Evolutionary conservation across 1,139 yeast species (phyloP), one percentile per base, ranked within the genome.

Genomic region (Starmera stellimalicola): DNA sequence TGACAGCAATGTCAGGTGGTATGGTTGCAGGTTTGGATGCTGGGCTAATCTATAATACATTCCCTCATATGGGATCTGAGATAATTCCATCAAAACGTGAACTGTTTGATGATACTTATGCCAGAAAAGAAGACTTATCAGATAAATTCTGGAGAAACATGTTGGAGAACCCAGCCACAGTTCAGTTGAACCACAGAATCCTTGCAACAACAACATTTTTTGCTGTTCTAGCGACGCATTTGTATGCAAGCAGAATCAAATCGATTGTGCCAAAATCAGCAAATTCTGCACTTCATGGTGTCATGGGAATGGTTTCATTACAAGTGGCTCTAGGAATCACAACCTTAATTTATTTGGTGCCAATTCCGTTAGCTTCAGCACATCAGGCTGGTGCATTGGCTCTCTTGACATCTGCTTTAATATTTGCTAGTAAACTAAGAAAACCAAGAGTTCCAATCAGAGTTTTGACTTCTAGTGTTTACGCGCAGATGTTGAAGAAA

Each of bases 11-110:
- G 93, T 73, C 94, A 18, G 98, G 98, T 39, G 97, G 95, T 15
- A 77, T 93, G 71, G 98, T 93, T 32, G 98, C 99, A 14, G 98
- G 98, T 7, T 67, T 93, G 38, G 98, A 93, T 59, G 98, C 99
- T 4, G 98, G 98, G 32, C 68, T 88, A 56, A 87, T 93, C 46
- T 93, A 91, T 60, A 91, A 93, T 57, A 80, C 94, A 5, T 93
- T 88, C 70, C 98, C 99, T 19, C 84, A 79, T 50, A 93, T 93
- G 98, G 97, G 97, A 32, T 73, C 65, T 31, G 73, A 73, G 30
- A 70, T 71, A 61, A 48, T 83, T 25, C 98, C 99, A 11, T 70
- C 80, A 16, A 55, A 54, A 17, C 59, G 66, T 38, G 99, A 93
- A 55, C 64, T 93, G 34, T 73, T 87, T 67, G 80, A 83, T 32